Evolutionary conservation across 257 asterid species (phyloP).

Genomic region (Przewalskia tangutica): DNA sequence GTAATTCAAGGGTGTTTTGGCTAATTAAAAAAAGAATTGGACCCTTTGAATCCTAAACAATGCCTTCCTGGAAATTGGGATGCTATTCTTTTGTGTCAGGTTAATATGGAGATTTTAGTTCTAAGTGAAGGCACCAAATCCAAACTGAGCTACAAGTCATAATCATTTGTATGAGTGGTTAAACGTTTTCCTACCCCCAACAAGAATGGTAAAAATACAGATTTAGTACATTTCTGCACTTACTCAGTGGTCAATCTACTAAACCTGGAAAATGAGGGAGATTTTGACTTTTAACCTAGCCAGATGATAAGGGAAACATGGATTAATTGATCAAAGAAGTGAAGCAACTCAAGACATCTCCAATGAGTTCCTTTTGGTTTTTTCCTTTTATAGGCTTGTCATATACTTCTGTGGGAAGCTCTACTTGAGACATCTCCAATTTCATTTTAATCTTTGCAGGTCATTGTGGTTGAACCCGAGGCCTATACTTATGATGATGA

Average conservation of each 20-base stretch:
- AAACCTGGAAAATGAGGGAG: not conserved
- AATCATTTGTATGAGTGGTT: not conserved
- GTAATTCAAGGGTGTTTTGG: not conserved
- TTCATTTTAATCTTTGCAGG: slow-evolving; percentile 25
- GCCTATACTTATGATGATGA: slow-evolving; percentile 92
- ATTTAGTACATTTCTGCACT: not conserved
- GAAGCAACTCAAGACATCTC: not conserved
- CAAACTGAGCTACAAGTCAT: not conserved
- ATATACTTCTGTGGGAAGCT: not conserved
- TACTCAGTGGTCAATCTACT: not conserved
- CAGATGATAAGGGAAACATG: not conserved
- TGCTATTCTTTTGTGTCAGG: not conserved
- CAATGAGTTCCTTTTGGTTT: not conserved
- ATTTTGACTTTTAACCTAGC: not conserved
- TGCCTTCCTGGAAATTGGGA: not conserved
- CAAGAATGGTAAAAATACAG: not conserved
- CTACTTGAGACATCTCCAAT: not conserved
- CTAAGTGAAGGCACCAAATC: not conserved
- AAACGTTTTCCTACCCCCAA: not conserved
- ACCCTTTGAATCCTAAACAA: not conserved
- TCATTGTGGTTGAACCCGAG: slow-evolving; percentile 65
- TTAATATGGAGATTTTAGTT: not conserved
- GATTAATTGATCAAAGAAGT: not conserved
- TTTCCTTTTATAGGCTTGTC: not conserved
- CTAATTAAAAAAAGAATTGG: not conserved